Evolutionary conservation across 2,329 filamentous ascomycete genomes (phyloP).

Genomic region (Colletotrichum navitas): DNA sequence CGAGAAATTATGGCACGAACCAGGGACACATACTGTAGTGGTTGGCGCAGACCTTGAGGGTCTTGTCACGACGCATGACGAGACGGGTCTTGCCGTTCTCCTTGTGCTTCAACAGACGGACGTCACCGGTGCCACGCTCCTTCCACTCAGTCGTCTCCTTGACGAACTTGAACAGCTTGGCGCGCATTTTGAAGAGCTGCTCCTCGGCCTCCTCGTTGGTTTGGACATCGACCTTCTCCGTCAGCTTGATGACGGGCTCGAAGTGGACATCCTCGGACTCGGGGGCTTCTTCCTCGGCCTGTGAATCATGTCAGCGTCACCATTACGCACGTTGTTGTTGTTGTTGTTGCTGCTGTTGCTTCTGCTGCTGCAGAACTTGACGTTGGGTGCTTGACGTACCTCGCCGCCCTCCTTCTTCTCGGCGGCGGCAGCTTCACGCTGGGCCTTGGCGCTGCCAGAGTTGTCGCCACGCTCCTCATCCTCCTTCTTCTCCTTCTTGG

Average conservation of each 20-base stretch:
- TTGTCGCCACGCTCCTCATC: constrained; percentile 86
- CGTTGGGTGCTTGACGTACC: constrained; percentile 56
- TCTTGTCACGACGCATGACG: constrained; percentile 99
- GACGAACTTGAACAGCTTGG: constrained; percentile 99
- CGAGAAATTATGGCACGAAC: too few species aligned
- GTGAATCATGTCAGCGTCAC: constrained; percentile 27
- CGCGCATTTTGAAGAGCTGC: constrained; percentile 99
- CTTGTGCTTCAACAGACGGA: constrained; percentile 97
- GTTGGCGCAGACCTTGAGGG: constrained; percentile 99
- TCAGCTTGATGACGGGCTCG: constrained; percentile 95
- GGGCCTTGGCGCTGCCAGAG: constrained; percentile 88
- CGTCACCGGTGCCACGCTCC: constrained; percentile 97
- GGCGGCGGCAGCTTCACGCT: constrained; percentile 72
- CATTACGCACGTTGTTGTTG: background rate
- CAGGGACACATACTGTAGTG: constrained; percentile 86
- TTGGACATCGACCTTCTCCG: constrained; percentile 96
- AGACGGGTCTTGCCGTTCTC: constrained; percentile 97
- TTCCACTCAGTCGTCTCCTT: constrained; percentile 96
- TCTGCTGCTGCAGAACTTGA: background rate
- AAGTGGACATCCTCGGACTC: constrained; percentile 97
- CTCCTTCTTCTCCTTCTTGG: constrained; percentile 96
- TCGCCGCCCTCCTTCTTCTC: constrained; percentile 67
- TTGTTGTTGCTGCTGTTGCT: too few species aligned
- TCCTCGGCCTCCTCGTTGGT: constrained; percentile 99
- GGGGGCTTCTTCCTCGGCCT: constrained; percentile 80